These are phyloP conservation scores for Drosera capensis DNA, from an alignment of 148 eudicot species.

Conservation along the genomic window DNA sequence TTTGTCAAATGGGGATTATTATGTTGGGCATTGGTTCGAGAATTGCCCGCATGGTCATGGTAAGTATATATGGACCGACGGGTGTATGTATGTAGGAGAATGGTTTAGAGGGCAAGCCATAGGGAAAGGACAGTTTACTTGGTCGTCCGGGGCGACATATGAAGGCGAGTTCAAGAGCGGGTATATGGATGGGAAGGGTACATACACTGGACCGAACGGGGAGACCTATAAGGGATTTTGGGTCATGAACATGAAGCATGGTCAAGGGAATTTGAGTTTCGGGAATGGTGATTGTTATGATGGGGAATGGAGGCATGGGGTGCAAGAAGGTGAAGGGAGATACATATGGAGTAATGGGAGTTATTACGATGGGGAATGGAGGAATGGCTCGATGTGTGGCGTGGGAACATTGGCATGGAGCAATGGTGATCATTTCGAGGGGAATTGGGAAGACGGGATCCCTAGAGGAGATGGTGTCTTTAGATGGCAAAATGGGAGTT, in stretches of 20 bases:
- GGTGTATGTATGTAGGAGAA: slow-evolving; percentile 80
- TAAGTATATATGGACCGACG: slow-evolving; percentile 77
- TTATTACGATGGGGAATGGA: slow-evolving; percentile 62
- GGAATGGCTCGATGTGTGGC: slow-evolving; percentile 47
- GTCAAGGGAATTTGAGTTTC: slow-evolving; percentile 40
- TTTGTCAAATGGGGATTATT: slow-evolving; percentile 79
- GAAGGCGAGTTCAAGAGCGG: slow-evolving; percentile 92
- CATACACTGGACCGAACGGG: slow-evolving; percentile 36
- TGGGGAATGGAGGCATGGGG: slow-evolving; percentile 75
- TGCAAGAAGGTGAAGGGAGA: slow-evolving; percentile 70
- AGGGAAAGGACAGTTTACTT: slow-evolving; percentile 74
- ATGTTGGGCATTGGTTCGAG: slow-evolving; percentile 70
- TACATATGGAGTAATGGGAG: slow-evolving; percentile 76
- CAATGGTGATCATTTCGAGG: slow-evolving; percentile 56
- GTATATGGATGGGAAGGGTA: slow-evolving; percentile 84
- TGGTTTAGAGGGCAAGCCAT: slow-evolving; percentile 77
- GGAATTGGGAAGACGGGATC: slow-evolving; percentile 65
- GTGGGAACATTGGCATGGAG: slow-evolving; percentile 53
- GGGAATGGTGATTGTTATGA: slow-evolving; percentile 59
- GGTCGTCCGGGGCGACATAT: slow-evolving; percentile 83
- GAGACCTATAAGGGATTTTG: slow-evolving; percentile 58
- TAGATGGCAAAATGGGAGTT: slow-evolving; percentile 49
- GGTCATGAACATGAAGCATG: slow-evolving; percentile 88
- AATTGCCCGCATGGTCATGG: slow-evolving; percentile 75
- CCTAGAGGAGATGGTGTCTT: slow-evolving; percentile 78